Evolutionary conservation across 805 yeast species (phyloP), one percentile per base, ranked within the genome.

Genomic region (Zygoascus bituminiphila): DNA sequence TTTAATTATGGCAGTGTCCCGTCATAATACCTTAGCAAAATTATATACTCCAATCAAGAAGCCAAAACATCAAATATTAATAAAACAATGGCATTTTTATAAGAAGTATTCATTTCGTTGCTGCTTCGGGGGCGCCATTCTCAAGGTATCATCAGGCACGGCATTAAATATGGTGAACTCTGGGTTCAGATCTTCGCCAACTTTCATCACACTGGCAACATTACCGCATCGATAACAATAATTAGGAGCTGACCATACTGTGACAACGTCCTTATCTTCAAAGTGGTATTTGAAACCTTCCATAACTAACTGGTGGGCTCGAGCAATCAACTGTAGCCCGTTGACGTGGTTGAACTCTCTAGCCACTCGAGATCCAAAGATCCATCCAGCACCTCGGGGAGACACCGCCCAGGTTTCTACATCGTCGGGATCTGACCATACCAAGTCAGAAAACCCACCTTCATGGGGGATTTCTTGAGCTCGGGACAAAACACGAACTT

Each of bases 381-480:
- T 70, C 98, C 98, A 91, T 10, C 98, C 98, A 0, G 98, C 98
- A 53, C 98, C 98, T 62, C 98, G 77, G 26, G 97, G 96, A 23
- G 94, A 83, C 19, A 93, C 96, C 20, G 95, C 96, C 98, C 98
- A 91, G 10, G 96, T 87, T 58, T 88, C 96, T 40, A 89, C 96
- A 60, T 89, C 89, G 64, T 91, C 98, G 1, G 98, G 98, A 62
- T 91, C 98, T 19, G 94, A 83, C 98, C 98, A 91, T 36, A 91
- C 89, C 59, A 91, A 76, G 66, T 91, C 98, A 63, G 97, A 93
- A 66, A 91, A 91, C 2, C 97, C 98, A 57, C 98, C 98, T 69
- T 91, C 98, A 65, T 93, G 98, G 2, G 98, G 98, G 43, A 91
- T 96, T 68, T 91, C 98, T 67, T 91, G 98, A 2, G 98, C 98